These are phyloP conservation scores for Vitis vinifera DNA, from an alignment of 164 flowering plant species.

Conservation along the genomic window ASM3070453v1 NC_081811.1:2698501-2699000, in stretches of 20 bases:
- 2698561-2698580: conserved; percentile 26
- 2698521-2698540: conserved; percentile 39
- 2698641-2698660: neutral
- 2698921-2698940: too few relatives aligned
- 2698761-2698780: conserved; percentile 30
- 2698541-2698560: conserved; percentile 38
- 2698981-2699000: too few relatives aligned
- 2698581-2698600: conserved; percentile 49
- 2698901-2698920: conserved; percentile 5
- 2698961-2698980: too few relatives aligned
- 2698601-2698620: conserved; percentile 1
- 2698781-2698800: conserved; percentile 34
- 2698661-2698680: neutral
- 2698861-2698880: conserved; percentile 1
- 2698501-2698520: conserved; percentile 56
- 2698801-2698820: conserved; percentile 27
- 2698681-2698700: neutral
- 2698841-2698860: conserved; percentile 11
- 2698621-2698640: neutral
- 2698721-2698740: conserved; percentile 18
- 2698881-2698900: conserved; percentile 6
- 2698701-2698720: neutral
- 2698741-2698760: conserved; percentile 27
- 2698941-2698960: too few relatives aligned
- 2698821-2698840: conserved; percentile 25